These are phyloP conservation scores for Thelephora aurantiotincta DNA, from an alignment of 768 basidiomycete genomes.

Conservation along the genomic window DNA sequence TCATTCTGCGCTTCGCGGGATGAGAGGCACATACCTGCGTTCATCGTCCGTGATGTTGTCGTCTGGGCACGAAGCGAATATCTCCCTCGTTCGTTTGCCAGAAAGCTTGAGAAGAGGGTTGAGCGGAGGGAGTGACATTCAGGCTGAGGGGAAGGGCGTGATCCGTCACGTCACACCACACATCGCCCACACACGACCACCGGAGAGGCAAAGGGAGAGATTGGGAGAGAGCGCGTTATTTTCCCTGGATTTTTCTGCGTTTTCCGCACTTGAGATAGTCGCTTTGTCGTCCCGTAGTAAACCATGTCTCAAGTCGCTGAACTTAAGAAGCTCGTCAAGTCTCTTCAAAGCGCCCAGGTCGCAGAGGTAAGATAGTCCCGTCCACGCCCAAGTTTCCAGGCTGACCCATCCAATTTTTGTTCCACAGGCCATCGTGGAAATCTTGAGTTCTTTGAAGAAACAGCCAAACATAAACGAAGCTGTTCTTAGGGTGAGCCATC, in stretches of 20 bases:
- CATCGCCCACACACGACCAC: too few species aligned
- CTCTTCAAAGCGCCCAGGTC: constrained; percentile 49
- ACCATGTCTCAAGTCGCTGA: constrained; percentile 30
- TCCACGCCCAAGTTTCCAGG: constrained; percentile 24
- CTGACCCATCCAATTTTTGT: constrained; percentile 8
- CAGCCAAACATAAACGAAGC: constrained; percentile 58
- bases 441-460: constrained; percentile 50
- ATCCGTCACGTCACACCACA: too few species aligned
- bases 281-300: too few species aligned
- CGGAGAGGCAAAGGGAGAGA: not conserved
- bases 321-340: constrained; percentile 71
- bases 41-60: constrained; percentile 53
- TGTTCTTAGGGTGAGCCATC: constrained; percentile 52
- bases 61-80: constrained; percentile 55
- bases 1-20: not conserved
- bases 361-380: constrained; percentile 35
- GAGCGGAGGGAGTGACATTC: constrained; percentile 35
- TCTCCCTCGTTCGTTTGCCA: constrained; percentile 58
- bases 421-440: constrained; percentile 44
- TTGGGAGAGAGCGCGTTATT: not conserved
- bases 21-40: constrained; percentile 34
- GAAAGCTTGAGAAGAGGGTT: constrained; percentile 48
- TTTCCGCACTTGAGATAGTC: not conserved
- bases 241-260: not conserved
- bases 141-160: too few species aligned